Conservation (phyloP, 768 basidiomycete genomes). For the Naganishia friedmannii region DNA sequence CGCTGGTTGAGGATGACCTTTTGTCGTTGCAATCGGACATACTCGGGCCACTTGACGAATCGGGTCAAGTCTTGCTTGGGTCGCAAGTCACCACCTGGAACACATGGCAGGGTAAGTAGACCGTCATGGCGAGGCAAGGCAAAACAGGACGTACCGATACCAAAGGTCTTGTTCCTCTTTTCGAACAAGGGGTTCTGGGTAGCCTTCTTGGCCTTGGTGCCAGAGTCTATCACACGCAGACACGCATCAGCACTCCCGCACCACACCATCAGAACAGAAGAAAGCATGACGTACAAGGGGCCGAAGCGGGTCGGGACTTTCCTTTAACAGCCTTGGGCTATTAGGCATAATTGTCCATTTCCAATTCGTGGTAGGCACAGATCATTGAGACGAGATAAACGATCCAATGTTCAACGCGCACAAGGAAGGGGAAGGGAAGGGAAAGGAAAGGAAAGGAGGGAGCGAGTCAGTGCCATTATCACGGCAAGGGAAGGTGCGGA, state of each 20-base stretch:
- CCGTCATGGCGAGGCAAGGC: background rate
- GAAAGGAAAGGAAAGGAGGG: constrained; percentile 12
- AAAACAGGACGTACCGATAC: constrained; percentile 66
- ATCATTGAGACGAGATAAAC: constrained; percentile 47
- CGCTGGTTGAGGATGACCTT: constrained; percentile 98
- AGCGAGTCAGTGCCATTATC: constrained; percentile 16
- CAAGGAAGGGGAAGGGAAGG: constrained; percentile 29
- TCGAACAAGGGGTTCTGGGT: constrained; percentile 95
- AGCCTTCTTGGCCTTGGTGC: constrained; percentile 69
- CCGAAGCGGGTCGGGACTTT: constrained; percentile 52
- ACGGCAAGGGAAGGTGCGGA: constrained; percentile 5
- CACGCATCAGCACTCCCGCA: background rate
- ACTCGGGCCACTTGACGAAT: constrained; percentile 99
- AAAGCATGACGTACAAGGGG: constrained; percentile 48
- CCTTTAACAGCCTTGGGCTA: constrained; percentile 54
- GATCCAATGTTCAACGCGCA: constrained; percentile 26
- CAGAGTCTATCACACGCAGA: constrained; percentile 23
- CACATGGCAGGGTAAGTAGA: background rate
- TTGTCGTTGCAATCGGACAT: constrained; percentile 94
- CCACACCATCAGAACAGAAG: background rate
- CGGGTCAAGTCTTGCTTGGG: constrained; percentile 86
- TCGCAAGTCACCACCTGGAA: constrained; percentile 83
- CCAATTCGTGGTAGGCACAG: constrained; percentile 29
- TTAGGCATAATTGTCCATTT: background rate
- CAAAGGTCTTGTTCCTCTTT: constrained; percentile 83